phyloP scores from a whole-genome alignment of 768 basidiomycete species.

The Tylopilus vinaceipallidus region DNA sequence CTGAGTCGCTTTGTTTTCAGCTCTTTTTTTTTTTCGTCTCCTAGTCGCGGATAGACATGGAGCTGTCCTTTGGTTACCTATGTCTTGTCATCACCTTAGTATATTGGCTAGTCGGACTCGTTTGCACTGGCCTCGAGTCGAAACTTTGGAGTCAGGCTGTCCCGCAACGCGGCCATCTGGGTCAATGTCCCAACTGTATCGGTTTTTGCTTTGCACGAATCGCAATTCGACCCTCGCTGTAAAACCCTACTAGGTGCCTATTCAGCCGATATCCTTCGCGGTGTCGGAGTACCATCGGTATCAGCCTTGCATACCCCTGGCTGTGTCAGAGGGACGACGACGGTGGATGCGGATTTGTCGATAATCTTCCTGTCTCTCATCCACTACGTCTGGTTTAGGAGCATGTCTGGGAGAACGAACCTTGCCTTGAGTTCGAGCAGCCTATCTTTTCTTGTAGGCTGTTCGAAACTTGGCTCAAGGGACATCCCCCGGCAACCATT shows the following conservation, averaged over 20 bases:
- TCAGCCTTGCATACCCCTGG: conserved; percentile 94
- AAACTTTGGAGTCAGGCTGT: conserved; percentile 65
- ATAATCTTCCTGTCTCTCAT: conserved; percentile 71
- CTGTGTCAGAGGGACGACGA: conserved; percentile 87
- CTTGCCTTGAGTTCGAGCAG: conserved; percentile 82
- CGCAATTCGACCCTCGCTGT: too few species aligned
- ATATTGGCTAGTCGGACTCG: conserved; percentile 73
- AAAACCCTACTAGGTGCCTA: not conserved
- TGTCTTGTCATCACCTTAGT: conserved; percentile 79
- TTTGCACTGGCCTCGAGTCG: conserved; percentile 75
- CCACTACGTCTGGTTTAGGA: conserved; percentile 42
- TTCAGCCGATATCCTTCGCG: conserved; percentile 74
- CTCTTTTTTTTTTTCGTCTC: conserved; percentile 86
- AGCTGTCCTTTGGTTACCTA: conserved; percentile 92
- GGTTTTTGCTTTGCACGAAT: not conserved
- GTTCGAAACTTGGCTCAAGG: conserved; percentile 81
- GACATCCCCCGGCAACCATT: conserved; percentile 68
- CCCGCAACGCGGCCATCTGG: conserved; percentile 45
- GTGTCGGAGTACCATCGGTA: conserved; percentile 84
- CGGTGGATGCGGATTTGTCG: conserved; percentile 47
- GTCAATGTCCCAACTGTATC: conserved; percentile 37
- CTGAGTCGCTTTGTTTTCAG: conserved; percentile 88
- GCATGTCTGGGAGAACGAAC: conserved; percentile 62
- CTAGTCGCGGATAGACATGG: conserved; percentile 88
- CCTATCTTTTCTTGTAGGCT: conserved; percentile 48